phyloP scores from a whole-genome alignment of 1,139 yeast species.

The Arxiozyma heterogenica region DNA sequence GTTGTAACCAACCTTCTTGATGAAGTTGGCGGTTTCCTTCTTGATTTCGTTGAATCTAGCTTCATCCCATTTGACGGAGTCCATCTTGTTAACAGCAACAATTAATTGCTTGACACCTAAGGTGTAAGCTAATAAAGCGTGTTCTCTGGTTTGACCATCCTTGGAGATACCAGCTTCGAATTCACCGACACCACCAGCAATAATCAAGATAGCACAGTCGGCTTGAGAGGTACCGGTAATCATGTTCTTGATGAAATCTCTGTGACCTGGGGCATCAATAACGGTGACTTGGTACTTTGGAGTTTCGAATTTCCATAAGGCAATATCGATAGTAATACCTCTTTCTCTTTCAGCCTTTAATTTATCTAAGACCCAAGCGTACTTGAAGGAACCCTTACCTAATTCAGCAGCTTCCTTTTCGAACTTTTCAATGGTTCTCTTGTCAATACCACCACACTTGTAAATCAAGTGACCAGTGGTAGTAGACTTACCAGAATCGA shows the following conservation, averaged over 20 bases:
- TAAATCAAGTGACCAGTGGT: conserved; percentile 98
- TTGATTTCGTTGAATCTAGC: conserved; percentile 70
- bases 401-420: conserved; percentile 98
- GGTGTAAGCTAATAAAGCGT: conserved; percentile 71
- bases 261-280: conserved; percentile 94
- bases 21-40: conserved; percentile 80
- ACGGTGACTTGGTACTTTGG: conserved; percentile 90
- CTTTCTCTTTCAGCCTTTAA: conserved; percentile 41
- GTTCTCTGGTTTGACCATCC: conserved; percentile 65
- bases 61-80: conserved; percentile 81
- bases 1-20: conserved; percentile 91
- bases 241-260: conserved; percentile 95
- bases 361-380: conserved; percentile 64
- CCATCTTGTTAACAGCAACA: conserved; percentile 93
- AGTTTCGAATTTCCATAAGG: conserved; percentile 94
- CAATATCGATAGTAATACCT: conserved; percentile 64
- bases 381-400: conserved; percentile 72
- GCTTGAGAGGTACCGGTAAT: conserved; percentile 94
- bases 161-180: conserved; percentile 98
- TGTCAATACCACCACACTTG: conserved; percentile 91
- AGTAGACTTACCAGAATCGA: conserved; percentile 86
- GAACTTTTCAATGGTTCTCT: conserved; percentile 97
- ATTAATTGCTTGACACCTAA: conserved; percentile 92
- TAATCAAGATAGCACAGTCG: conserved; percentile 92
- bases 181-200: conserved; percentile 98